These are phyloP conservation scores for Lenwebbia sp. DNA, from an alignment of 345 rosid species.

Conservation along the genomic window DNA sequence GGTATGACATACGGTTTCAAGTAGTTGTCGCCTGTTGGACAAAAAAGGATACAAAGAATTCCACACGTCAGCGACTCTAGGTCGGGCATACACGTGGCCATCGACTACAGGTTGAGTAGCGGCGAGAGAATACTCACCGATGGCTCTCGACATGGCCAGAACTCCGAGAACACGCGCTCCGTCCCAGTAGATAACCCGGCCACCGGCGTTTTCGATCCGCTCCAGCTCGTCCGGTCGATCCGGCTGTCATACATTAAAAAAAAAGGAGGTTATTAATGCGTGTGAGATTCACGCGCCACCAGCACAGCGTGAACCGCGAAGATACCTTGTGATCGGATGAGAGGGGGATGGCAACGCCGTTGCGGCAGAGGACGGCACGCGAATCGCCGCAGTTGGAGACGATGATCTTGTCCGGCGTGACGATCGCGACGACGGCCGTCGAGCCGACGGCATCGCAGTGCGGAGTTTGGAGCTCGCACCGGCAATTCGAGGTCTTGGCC, in stretches of 20 bases:
- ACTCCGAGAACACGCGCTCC: slow-evolving; percentile 64
- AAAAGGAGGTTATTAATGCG: neutral
- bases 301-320: too few relatives aligned
- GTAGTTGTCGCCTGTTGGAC: slow-evolving; percentile 44
- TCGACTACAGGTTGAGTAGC: neutral
- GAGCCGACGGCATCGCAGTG: slow-evolving; percentile 90
- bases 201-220: slow-evolving; percentile 67
- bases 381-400: slow-evolving; percentile 90
- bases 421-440: slow-evolving; percentile 65
- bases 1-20: slow-evolving; percentile 58
- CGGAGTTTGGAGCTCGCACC: slow-evolving; percentile 70
- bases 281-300: neutral
- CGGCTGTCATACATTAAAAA: slow-evolving; percentile 26
- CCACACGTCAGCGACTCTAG: neutral
- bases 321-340: slow-evolving; percentile 68
- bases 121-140: slow-evolving; percentile 4
- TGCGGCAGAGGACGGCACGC: slow-evolving; percentile 77
- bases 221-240: slow-evolving; percentile 76
- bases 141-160: slow-evolving; percentile 70
- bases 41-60: too few relatives aligned
- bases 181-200: slow-evolving; percentile 86
- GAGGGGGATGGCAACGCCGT: slow-evolving; percentile 63
- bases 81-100: neutral
- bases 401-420: slow-evolving; percentile 52
- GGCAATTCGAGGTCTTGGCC: slow-evolving; percentile 20